A percentile compares a stretch with the other conserved stretches of the same genome.
Evolutionary conservation across 768 basidiomycete genomes (phyloP).

Genomic region (Kondoa malvinella): DNA sequence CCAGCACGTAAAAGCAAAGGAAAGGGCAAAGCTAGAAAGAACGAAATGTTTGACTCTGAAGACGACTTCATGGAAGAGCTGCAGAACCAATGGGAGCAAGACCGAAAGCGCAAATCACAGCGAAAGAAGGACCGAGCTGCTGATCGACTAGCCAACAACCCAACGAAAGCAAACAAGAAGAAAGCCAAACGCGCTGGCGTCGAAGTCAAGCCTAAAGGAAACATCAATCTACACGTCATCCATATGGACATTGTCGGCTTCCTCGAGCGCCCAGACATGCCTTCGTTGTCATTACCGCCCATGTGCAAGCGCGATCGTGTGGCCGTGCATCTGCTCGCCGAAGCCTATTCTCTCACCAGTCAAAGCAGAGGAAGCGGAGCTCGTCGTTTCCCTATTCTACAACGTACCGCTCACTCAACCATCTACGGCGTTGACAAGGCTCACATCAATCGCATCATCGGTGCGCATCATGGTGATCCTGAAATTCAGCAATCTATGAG

Average conservation of each 20-base stretch:
- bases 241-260: constrained; percentile 50
- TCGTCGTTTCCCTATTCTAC: constrained; percentile 59
- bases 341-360: constrained; percentile 56
- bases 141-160: neutral
- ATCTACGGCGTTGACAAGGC: constrained; percentile 40
- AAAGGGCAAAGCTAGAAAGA: constrained; percentile 4
- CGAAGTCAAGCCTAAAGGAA: constrained; percentile 32
- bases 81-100: neutral
- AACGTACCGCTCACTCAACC: constrained; percentile 49
- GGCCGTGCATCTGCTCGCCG: constrained; percentile 62
- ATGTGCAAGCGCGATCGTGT: constrained; percentile 56
- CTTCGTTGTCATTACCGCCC: constrained; percentile 55
- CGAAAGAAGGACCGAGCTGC: neutral
- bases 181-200: constrained; percentile 37
- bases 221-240: constrained; percentile 48
- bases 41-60: neutral
- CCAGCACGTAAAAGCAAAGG: constrained; percentile 8
- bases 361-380: constrained; percentile 53
- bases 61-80: constrained; percentile 1
- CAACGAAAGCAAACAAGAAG: constrained; percentile 33
- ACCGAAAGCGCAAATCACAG: neutral
- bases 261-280: constrained; percentile 39
- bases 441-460: constrained; percentile 40
- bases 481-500: constrained; percentile 26
- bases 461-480: constrained; percentile 29